Evolutionary conservation across 176 grass and related monocot species (phyloP), one percentile per base, ranked within the genome.

Genomic region (Phragmites australis): DNA sequence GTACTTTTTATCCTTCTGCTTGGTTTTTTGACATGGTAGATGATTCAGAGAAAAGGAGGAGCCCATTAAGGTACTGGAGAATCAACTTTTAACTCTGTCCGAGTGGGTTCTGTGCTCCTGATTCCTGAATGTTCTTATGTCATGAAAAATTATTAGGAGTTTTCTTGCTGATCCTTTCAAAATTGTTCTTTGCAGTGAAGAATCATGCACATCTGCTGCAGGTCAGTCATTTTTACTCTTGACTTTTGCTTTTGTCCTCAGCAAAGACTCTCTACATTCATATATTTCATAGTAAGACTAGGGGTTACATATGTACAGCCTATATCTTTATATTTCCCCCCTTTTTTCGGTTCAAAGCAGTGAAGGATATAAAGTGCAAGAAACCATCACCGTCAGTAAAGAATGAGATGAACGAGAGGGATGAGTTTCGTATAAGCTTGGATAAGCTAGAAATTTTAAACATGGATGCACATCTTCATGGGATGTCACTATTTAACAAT

Each of bases 131-230:
- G 41, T 74, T 80, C 25, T 22, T 53, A 29, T 69, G 34, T 34
- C 34, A 27, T 76, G 19, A 68, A 84, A 78, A 57, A 59, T 80
- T 63, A 65, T 69, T 43, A 14, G 6, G 32, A 53, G 49, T 54
- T 52, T 45, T n/a, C 21, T 59, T 80, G 22, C 69, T 85, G 64
- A 89, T 43, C 37, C 26, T 85, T 54, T 48, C 15, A 47, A 81
- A 71, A 76, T 63, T 81, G 16, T 84, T 81, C 10, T 89, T 75
- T 89, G 70, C 82, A 89, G 82, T 70, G 87, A 89, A 85, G 87
- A 89, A 85, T 89, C 87, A 70, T 71, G 77, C 77, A 55, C 82
- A 46, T 89, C 82, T 64, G 63, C 82, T 76, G 77, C 82, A 85
- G 87, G 87, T 89, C 70, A 70, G 82, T 76, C 37, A 46, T 46